Percentiles rank a stretch among this genome's conserved stretches.
These are phyloP conservation scores for Cercospora janseana DNA, from an alignment of 2,329 filamentous ascomycete genomes.

Conservation along the genomic window DNA sequence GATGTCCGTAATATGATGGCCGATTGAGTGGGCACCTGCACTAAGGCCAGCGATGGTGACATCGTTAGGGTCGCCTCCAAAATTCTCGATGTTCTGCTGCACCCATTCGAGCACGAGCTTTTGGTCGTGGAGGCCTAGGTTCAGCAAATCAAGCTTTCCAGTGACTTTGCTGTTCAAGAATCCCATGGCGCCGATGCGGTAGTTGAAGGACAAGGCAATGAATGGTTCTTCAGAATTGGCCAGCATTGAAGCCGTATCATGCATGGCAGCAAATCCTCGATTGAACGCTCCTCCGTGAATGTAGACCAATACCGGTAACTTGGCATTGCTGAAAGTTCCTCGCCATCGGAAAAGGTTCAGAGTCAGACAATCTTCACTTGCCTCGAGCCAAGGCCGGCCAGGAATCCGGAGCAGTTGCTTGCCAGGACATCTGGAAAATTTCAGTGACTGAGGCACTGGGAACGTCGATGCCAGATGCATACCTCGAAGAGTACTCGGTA, in stretches of 20 bases:
- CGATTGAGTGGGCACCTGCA: slow-evolving; percentile 65
- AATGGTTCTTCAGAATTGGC: slow-evolving; percentile 51
- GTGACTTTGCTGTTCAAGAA: slow-evolving; percentile 60
- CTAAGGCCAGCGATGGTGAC: slow-evolving; percentile 43
- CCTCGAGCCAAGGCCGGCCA: slow-evolving; percentile 26
- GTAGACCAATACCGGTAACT: slow-evolving; percentile 58
- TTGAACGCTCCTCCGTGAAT: slow-evolving; percentile 63
- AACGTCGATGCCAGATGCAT: slow-evolving; percentile 1
- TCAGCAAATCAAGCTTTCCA: slow-evolving; percentile 53
- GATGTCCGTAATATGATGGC: slow-evolving; percentile 62
- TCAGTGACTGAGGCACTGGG: slow-evolving; percentile 28
- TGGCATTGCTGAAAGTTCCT: slow-evolving; percentile 37
- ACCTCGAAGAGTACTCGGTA: slow-evolving; percentile 30
- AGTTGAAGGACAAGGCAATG: slow-evolving; percentile 59
- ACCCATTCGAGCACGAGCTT: slow-evolving; percentile 47
- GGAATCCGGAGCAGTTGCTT: slow-evolving; percentile 30
- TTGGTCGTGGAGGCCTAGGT: slow-evolving; percentile 43
- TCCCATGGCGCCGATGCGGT: slow-evolving; percentile 65
- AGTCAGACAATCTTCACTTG: slow-evolving; percentile 57
- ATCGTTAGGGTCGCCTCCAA: slow-evolving; percentile 38
- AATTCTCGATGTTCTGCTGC: slow-evolving; percentile 40
- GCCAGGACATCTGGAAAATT: slow-evolving; percentile 28
- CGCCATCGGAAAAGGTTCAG: slow-evolving; percentile 57
- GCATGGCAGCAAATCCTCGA: slow-evolving; percentile 49
- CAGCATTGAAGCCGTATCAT: slow-evolving; percentile 56